A percentile compares a stretch with the other conserved stretches of the same genome.
Conservation (phyloP, 2,329 filamentous ascomycete species). For the Exophiala spinifera region DNA sequence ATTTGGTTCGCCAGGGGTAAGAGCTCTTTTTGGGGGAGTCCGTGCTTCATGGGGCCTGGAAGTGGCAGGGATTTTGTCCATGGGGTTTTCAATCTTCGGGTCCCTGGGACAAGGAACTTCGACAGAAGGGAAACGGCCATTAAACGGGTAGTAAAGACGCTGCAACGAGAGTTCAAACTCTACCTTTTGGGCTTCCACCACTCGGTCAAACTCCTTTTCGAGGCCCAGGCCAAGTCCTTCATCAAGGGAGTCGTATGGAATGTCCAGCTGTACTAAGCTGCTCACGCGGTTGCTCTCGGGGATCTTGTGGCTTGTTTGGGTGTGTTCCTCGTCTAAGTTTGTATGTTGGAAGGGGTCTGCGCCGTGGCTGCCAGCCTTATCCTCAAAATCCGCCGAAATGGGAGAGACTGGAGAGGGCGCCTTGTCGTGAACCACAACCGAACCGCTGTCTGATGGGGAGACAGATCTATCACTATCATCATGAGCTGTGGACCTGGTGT, state of each 20-base stretch:
- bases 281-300: constrained; percentile 53
- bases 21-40: constrained; percentile 2
- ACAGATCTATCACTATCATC: constrained; percentile 23
- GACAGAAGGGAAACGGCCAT: constrained; percentile 29
- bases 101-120: constrained; percentile 24
- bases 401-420: constrained; percentile 18
- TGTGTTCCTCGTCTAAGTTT: neutral
- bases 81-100: constrained; percentile 12
- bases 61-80: constrained; percentile 22
- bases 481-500: constrained; percentile 55
- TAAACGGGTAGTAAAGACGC: constrained; percentile 33
- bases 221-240: constrained; percentile 77
- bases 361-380: neutral
- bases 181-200: constrained; percentile 98
- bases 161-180: constrained; percentile 51
- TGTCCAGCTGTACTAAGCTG: constrained; percentile 76
- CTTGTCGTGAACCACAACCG: constrained; percentile 15
- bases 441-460: constrained; percentile 20
- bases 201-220: constrained; percentile 87
- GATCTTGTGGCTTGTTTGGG: neutral
- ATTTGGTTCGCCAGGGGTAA: constrained; percentile 9
- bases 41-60: constrained; percentile 23
- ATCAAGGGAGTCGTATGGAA: constrained; percentile 67
- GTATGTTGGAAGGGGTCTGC: neutral
- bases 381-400: constrained; percentile 12